A percentile compares a stretch with the other conserved stretches of the same genome.
phyloP scores from a whole-genome alignment of 345 rosid species.

The Clausena lansium region DNA sequence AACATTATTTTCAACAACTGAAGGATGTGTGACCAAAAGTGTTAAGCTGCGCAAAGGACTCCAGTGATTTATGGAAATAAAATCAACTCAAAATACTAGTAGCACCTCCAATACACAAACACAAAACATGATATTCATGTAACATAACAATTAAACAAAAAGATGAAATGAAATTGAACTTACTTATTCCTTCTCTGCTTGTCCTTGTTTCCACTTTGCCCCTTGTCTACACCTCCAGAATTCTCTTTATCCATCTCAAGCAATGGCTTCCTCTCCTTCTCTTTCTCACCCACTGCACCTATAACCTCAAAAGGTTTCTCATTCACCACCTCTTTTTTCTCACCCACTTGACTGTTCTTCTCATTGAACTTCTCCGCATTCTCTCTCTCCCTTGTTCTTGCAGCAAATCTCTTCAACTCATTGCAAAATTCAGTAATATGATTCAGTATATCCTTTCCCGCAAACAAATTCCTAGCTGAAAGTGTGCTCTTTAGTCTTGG shows the following conservation, averaged over 20 bases:
- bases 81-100: neutral
- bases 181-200: conserved; percentile 57
- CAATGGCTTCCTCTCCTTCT: conserved; percentile 62
- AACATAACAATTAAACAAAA: neutral
- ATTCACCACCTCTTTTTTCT: conserved; percentile 15
- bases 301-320: conserved; percentile 34
- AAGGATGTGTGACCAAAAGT: neutral
- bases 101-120: neutral
- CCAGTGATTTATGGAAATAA: neutral
- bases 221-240: conserved; percentile 31
- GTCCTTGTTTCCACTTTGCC: conserved; percentile 43
- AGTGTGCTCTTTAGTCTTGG: conserved; percentile 64
- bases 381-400: conserved; percentile 66
- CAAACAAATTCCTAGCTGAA: conserved; percentile 80
- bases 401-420: conserved; percentile 77
- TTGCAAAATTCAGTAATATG: conserved; percentile 84
- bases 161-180: conserved; percentile 11
- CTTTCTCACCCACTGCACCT: conserved; percentile 32
- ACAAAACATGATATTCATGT: neutral
- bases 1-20: neutral
- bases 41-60: neutral
- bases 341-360: conserved; percentile 33
- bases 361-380: conserved; percentile 27
- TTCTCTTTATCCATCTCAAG: conserved; percentile 42
- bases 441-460: conserved; percentile 66